Percentiles rank a stretch among this genome's conserved stretches.
These are phyloP conservation scores for Bipolaris sorokiniana DNA, from an alignment of 2,329 filamentous ascomycete genomes.

Conservation along the genomic window DNA sequence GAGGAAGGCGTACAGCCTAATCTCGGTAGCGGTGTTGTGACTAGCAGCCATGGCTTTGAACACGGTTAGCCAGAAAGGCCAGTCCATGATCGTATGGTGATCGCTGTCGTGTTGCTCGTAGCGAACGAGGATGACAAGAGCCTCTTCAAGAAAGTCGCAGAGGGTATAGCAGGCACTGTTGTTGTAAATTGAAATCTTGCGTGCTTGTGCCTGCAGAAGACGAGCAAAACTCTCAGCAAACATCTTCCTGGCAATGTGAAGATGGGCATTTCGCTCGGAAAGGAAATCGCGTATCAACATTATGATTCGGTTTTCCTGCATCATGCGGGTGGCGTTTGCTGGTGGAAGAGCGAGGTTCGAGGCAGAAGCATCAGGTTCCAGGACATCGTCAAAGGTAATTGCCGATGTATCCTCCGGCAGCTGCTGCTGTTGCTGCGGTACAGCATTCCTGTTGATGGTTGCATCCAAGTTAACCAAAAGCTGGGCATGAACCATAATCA, in stretches of 20 bases:
- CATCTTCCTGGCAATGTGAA: slow-evolving; percentile 65
- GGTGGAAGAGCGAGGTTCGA: slow-evolving; percentile 67
- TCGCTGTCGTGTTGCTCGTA: slow-evolving; percentile 59
- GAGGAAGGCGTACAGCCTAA: slow-evolving; percentile 80
- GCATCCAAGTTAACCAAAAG: slow-evolving; percentile 79
- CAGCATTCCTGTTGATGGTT: slow-evolving; percentile 76
- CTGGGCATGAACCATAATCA: slow-evolving; percentile 82
- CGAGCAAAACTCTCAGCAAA: slow-evolving; percentile 78
- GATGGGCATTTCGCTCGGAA: slow-evolving; percentile 63
- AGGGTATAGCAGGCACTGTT: slow-evolving; percentile 84
- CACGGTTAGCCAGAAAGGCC: slow-evolving; percentile 84
- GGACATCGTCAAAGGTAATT: slow-evolving; percentile 70
- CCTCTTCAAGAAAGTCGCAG: slow-evolving; percentile 90
- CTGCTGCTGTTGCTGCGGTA: slow-evolving; percentile 42
- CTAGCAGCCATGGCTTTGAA: slow-evolving; percentile 80
- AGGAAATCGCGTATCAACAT: slow-evolving; percentile 83
- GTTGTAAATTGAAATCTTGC: slow-evolving; percentile 79
- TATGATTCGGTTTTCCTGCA: slow-evolving; percentile 88
- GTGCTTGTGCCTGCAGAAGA: slow-evolving; percentile 75
- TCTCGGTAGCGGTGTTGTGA: slow-evolving; percentile 88
- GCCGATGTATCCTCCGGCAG: slow-evolving; percentile 37
- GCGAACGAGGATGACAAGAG: slow-evolving; percentile 69
- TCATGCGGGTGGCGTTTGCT: slow-evolving; percentile 74
- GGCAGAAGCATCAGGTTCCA: slow-evolving; percentile 70
- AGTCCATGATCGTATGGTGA: slow-evolving; percentile 66